These are phyloP conservation scores for Colletotrichum graminicola DNA, from an alignment of 2,329 filamentous ascomycete genomes.

Conservation along the genomic window DNA sequence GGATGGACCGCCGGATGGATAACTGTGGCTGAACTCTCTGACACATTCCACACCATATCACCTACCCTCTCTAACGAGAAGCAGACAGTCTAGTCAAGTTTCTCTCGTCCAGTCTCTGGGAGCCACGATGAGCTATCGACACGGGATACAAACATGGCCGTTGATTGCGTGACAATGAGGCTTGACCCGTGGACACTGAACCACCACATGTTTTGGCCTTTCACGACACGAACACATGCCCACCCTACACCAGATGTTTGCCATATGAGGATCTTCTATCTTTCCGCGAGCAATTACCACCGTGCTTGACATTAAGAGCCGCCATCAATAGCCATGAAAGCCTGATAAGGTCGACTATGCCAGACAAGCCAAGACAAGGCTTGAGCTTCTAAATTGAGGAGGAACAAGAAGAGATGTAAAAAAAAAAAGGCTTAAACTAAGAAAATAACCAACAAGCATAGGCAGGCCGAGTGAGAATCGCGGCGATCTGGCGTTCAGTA, in stretches of 20 bases:
- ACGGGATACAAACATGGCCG: background rate
- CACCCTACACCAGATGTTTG: background rate
- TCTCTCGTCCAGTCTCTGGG: constrained; percentile 7
- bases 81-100: constrained; percentile 8
- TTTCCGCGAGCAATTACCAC: background rate
- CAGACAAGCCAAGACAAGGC: background rate
- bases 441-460: background rate
- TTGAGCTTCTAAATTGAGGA: background rate
- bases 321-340: constrained; percentile 10
- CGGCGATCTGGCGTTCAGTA: constrained; percentile 23
- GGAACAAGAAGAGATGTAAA: background rate
- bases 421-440: background rate
- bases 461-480: background rate
- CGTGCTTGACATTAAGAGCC: background rate
- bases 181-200: background rate
- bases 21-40: constrained; percentile 1
- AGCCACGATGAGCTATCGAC: constrained; percentile 8
- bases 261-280: background rate
- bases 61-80: background rate
- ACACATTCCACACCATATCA: background rate
- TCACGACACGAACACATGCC: background rate
- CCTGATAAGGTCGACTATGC: background rate
- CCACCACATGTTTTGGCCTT: background rate
- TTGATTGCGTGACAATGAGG: constrained; percentile 6
- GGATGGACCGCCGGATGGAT: background rate